Conservation (phyloP, 768 basidiomycete species). For the Exsudoporus frostii region DNA sequence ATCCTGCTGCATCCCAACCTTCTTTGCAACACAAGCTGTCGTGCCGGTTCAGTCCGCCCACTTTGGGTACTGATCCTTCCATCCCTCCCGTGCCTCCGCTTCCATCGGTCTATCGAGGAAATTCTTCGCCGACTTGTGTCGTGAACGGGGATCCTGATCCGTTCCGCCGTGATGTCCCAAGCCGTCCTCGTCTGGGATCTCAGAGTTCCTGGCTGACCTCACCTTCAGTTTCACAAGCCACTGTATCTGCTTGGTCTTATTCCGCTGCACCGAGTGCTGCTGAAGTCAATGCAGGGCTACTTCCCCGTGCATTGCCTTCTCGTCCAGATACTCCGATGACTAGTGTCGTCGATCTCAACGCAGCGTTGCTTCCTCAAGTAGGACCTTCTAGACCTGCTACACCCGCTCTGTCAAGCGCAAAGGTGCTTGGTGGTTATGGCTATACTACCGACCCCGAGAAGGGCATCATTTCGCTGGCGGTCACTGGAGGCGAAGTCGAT, state of each 20-base stretch:
- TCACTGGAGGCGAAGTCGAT: slow-evolving; percentile 47
- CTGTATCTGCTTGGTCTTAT: slow-evolving; percentile 68
- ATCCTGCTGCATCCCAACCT: slow-evolving; percentile 26
- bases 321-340: neutral
- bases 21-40: slow-evolving; percentile 50
- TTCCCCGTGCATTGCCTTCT: slow-evolving; percentile 37
- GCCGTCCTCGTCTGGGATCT: slow-evolving; percentile 53
- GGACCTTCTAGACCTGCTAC: slow-evolving; percentile 46
- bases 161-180: slow-evolving; percentile 55
- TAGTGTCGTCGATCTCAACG: slow-evolving; percentile 43
- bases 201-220: slow-evolving; percentile 76
- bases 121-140: slow-evolving; percentile 39
- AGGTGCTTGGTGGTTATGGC: slow-evolving; percentile 68
- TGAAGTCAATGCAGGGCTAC: slow-evolving; percentile 42
- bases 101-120: slow-evolving; percentile 54
- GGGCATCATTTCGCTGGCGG: slow-evolving; percentile 45
- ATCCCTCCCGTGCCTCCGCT: slow-evolving; percentile 58
- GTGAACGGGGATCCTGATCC: slow-evolving; percentile 55
- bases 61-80: slow-evolving; percentile 38
- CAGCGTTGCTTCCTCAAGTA: slow-evolving; percentile 37
- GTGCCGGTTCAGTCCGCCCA: slow-evolving; percentile 56
- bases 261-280: slow-evolving; percentile 46
- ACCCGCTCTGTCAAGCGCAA: slow-evolving; percentile 53
- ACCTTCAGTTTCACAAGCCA: slow-evolving; percentile 52
- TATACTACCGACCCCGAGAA: slow-evolving; percentile 59